phyloP scores from a whole-genome alignment of 805 yeast species.

The Myxozyma sirexii region DNA sequence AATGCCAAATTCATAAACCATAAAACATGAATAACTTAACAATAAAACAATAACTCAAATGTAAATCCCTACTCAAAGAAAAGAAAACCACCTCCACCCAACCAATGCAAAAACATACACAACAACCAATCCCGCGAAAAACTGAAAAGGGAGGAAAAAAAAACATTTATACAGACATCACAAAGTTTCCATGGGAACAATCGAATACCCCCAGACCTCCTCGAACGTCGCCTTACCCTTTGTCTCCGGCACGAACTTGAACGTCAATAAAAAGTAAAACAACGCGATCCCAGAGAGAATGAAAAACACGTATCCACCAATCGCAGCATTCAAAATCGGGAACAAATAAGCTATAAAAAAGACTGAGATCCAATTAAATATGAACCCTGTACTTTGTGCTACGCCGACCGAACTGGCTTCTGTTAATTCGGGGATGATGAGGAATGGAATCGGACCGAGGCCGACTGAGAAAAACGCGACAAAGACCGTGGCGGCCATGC shows the following conservation, averaged over 20 bases:
- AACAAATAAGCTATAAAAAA: conserved; percentile 73
- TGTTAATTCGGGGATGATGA: conserved; percentile 85
- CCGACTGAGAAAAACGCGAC: conserved; percentile 90
- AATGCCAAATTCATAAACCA: not conserved
- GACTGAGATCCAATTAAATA: conserved; percentile 89
- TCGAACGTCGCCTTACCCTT: conserved; percentile 63
- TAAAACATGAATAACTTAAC: not conserved
- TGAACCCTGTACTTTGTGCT: conserved; percentile 92
- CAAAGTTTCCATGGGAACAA: conserved; percentile 3
- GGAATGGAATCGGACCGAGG: conserved; percentile 92
- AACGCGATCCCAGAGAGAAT: conserved; percentile 56
- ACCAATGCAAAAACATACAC: too few species aligned
- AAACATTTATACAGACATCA: not conserved
- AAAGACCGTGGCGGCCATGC: conserved; percentile 67
- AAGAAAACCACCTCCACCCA: too few species aligned
- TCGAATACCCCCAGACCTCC: conserved; percentile 61
- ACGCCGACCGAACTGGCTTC: conserved; percentile 75
- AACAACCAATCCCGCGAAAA: not conserved
- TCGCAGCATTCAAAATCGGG: conserved; percentile 64
- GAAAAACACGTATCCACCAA: conserved; percentile 81
- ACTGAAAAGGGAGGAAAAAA: not conserved
- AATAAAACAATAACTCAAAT: not conserved
- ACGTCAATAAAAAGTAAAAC: conserved; percentile 55
- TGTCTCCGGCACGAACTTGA: conserved; percentile 68
- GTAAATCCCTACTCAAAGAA: too few species aligned